Conservation (phyloP, 371 early-diverging fungal species). For the Mortierella sp. region DNA sequence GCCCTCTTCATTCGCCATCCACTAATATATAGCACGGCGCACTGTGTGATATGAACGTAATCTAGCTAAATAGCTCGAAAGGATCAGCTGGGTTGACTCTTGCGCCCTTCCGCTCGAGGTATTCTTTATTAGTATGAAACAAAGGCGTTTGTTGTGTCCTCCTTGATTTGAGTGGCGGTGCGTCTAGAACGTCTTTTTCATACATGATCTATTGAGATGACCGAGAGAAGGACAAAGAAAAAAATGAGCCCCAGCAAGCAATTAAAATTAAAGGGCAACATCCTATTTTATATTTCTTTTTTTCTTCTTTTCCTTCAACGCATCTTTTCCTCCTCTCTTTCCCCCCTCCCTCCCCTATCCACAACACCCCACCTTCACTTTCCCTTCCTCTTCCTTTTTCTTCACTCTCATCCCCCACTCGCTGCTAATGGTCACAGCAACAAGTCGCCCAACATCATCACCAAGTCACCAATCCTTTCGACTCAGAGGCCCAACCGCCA, state of each 20-base stretch:
- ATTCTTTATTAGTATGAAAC: conserved; percentile 1
- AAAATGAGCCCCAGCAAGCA: neutral
- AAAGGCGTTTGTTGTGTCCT: neutral
- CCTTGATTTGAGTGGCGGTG: neutral
- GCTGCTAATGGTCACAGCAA: neutral
- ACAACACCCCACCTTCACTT: too few relatives aligned
- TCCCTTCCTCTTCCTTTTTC: neutral
- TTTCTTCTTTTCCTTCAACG: neutral
- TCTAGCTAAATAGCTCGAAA: neutral
- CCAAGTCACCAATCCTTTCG: conserved; percentile 1
- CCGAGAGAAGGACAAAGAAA: neutral
- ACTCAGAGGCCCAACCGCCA: neutral
- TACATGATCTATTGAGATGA: neutral
- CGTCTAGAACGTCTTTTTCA: neutral
- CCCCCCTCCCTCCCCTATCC: neutral
- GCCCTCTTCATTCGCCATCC: too few relatives aligned
- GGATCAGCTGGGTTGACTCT: conserved; percentile 4
- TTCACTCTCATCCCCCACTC: neutral
- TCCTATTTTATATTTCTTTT: neutral
- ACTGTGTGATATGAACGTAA: neutral
- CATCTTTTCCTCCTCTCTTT: neutral
- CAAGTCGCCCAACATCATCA: neutral
- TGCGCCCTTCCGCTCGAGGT: neutral
- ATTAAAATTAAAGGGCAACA: neutral
- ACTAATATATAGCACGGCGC: too few relatives aligned